Evolutionary conservation across 768 basidiomycete species (phyloP), one percentile per base, ranked within the genome.

Genomic region (Amanita molliuscula): DNA sequence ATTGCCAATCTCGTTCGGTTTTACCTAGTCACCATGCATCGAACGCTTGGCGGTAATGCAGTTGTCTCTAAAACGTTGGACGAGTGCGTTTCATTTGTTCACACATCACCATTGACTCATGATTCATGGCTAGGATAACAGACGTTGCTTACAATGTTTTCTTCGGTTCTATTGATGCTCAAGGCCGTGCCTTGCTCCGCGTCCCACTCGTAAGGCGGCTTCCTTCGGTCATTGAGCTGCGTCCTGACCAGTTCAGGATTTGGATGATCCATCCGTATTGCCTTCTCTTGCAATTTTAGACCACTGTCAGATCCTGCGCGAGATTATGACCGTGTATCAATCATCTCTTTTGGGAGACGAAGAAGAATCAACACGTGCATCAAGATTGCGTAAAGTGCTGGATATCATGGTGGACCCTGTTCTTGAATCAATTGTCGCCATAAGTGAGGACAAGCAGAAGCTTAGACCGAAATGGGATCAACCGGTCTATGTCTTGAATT

Each of bases 1-100:
- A 82, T 98, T 46, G 84, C 91, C 42, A 97, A 95, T 58, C 71
- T 98, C n/a, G 66, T 99, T 7, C 90, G 95, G 56, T 99, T 98
- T 61, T 99, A 98, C 63, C 70, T 84, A 61, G 65, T 92, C 28
- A 97, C 93, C 4, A 96, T 99, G 92, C 76, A 80, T 44, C 76
- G 90, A 43, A 97, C 94, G 1, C 84, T 97, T 37, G 96, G 96
- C 0, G 74, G 78, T n/a, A 71, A 85, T 3, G 89, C 94, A 1
- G 52, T 87, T 40, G 69, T 98, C 48, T 84, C 85, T 1, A 75
- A 69, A 50, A 84, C 87, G 0, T 70, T 98, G 25, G 71, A 81
- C 54, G 91, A 96, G 92, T 95, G 56, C 45, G 82, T 56, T 34
- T 10, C 29, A 31, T 45, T 31, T 21, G 35, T 47, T 9, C 25